Base-by-base conservation (phyloP, 257 asterid genomes). In the Solanum clarkiae region DNA sequence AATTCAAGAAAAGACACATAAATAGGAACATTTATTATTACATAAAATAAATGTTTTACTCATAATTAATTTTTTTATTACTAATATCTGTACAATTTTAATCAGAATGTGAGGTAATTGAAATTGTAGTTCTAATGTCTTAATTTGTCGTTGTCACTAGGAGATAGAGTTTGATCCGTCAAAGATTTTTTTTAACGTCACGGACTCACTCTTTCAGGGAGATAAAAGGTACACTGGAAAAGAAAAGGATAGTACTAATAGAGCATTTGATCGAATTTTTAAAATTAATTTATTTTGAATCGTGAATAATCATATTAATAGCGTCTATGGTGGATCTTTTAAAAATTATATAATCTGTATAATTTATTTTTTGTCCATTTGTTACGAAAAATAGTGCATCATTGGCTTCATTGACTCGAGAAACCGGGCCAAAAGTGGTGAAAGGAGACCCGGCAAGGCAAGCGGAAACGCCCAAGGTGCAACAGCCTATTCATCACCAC, bases 351-450 rank as follows among this genome's bases (percentile, higher is more conserved):
- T 22, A 24, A 4, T 0, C 17, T 14, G 3, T 0, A 14, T 29
- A 22, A 59, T 59, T 62, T 22, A 10, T 29, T 29, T 26, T 14
- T 24, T n/a, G 42, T 36, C 1, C 4, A 15, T 42, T 13, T 7
- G 26, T 40, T 13, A 14, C 4, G 9, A 15, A 22, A 77, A 79
- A 17, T 42, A 94, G 98, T 88, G 98, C 99, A 5, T 92, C 99
- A 26, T 87, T 95, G 92, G 99, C 99, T 53, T 95, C 98, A 20
- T 88, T 94, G 90, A 95, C 97, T 79, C 87, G 99, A 60, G 99
- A 92, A 88, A 90, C 97, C 0, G 99, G 99, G 69, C 99, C 98
- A 80, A 94, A 92, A 86, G 97, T 95, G 89, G 99, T 95, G 90
- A 94, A 81, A 89, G 99, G 98, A 83, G 97, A 94, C 87, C 99